Conservation (phyloP, 106 monocot genomes). For the Posidonia australis region DNA sequence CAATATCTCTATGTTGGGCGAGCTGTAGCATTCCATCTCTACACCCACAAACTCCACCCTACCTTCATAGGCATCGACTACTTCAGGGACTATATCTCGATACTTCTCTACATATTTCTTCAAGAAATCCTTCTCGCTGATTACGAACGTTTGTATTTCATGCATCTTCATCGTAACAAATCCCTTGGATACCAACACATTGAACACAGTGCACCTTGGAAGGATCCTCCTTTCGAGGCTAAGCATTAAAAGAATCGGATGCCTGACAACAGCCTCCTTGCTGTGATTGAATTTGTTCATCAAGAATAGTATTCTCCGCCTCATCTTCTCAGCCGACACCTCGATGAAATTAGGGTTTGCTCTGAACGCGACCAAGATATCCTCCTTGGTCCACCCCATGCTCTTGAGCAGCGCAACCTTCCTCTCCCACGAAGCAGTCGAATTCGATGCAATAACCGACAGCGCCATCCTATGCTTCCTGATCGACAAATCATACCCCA, state of each 20-base stretch:
- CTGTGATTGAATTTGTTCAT: neutral
- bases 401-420: neutral
- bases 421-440: neutral
- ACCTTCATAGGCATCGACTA: conserved; percentile 8
- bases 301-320: neutral
- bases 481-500: neutral
- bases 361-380: neutral
- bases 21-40: neutral
- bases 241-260: conserved; percentile 3
- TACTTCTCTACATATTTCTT: conserved; percentile 3
- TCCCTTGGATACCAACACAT: neutral
- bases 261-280: neutral
- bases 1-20: neutral
- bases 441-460: neutral
- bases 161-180: neutral
- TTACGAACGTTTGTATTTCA: neutral
- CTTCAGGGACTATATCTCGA: conserved; percentile 6
- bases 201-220: conserved; percentile 10
- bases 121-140: neutral
- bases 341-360: neutral
- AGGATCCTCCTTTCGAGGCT: conserved; percentile 7
- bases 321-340: neutral
- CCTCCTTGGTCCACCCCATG: neutral
- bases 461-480: neutral
- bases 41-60: conserved; percentile 2